These are phyloP conservation scores for Hylodesmum podocarpum DNA, from an alignment of 306 rosid genomes.

Conservation along the genomic window DNA sequence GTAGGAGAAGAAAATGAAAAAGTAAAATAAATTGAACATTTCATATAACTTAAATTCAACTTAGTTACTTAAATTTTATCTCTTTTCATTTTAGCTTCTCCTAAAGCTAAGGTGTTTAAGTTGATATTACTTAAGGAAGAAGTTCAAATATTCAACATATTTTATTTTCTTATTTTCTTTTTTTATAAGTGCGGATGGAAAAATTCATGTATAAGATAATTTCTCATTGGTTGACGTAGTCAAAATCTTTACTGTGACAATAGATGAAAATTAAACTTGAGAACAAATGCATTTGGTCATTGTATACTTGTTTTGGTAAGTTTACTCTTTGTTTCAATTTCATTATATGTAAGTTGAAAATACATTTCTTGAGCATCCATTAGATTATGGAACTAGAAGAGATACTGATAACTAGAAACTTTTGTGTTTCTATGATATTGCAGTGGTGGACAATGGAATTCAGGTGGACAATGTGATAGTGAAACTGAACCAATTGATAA, in stretches of 20 bases:
- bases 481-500: conserved; percentile 75
- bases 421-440: conserved; percentile 13
- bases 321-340: background rate
- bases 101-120: too few relatives aligned
- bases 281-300: background rate
- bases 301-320: background rate
- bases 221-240: background rate
- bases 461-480: conserved; percentile 83
- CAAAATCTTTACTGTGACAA: too few relatives aligned
- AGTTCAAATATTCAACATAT: too few relatives aligned
- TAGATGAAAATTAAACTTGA: background rate
- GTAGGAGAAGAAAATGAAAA: too few relatives aligned
- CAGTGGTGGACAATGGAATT: conserved; percentile 99
- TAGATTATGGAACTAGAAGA: conserved; percentile 5
- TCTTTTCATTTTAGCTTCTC: too few relatives aligned
- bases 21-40: too few relatives aligned
- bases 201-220: background rate
- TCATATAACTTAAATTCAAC: too few relatives aligned
- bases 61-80: too few relatives aligned
- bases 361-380: background rate
- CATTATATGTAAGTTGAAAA: background rate
- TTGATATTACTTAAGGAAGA: too few relatives aligned
- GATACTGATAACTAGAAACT: background rate
- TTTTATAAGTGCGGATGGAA: too few relatives aligned
- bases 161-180: too few relatives aligned